Conservation (phyloP, 2,329 filamentous ascomycete species). For the Cladosporium sp. region DNA sequence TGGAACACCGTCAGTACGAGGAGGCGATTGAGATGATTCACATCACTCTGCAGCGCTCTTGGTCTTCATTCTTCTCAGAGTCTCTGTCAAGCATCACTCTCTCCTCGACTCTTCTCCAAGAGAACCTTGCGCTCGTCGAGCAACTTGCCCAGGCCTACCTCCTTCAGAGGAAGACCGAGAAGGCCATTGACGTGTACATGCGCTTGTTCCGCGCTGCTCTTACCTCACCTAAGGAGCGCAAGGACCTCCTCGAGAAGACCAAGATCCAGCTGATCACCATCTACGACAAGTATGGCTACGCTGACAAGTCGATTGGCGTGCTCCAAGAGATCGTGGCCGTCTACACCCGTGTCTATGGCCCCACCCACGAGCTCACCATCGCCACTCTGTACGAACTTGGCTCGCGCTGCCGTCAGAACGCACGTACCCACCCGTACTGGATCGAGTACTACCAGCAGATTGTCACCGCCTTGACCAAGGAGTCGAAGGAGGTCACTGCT, state of each 20-base stretch:
- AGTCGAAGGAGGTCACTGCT: constrained; percentile 35
- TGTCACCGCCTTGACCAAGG: constrained; percentile 39
- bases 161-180: constrained; percentile 33
- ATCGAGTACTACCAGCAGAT: constrained; percentile 47
- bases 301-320: constrained; percentile 32
- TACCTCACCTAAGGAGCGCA: constrained; percentile 23
- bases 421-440: constrained; percentile 42
- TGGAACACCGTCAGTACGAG: constrained; percentile 44
- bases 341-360: constrained; percentile 29
- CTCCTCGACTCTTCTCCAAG: constrained; percentile 40
- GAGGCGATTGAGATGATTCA: constrained; percentile 46
- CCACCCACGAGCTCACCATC: constrained; percentile 43
- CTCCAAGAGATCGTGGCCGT: constrained; percentile 37
- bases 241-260: constrained; percentile 32
- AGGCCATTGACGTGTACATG: constrained; percentile 36
- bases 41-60: constrained; percentile 41
- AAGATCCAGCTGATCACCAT: constrained; percentile 33
- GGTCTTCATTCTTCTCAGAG: constrained; percentile 44
- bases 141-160: constrained; percentile 45
- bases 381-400: constrained; percentile 46
- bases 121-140: constrained; percentile 45
- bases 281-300: constrained; percentile 37
- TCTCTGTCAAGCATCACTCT: constrained; percentile 39
- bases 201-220: constrained; percentile 37
- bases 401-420: constrained; percentile 32